Evolutionary conservation across 2,329 filamentous ascomycete genomes (phyloP), one percentile per base, ranked within the genome.

Genomic region (Metarhizium robertsii): DNA sequence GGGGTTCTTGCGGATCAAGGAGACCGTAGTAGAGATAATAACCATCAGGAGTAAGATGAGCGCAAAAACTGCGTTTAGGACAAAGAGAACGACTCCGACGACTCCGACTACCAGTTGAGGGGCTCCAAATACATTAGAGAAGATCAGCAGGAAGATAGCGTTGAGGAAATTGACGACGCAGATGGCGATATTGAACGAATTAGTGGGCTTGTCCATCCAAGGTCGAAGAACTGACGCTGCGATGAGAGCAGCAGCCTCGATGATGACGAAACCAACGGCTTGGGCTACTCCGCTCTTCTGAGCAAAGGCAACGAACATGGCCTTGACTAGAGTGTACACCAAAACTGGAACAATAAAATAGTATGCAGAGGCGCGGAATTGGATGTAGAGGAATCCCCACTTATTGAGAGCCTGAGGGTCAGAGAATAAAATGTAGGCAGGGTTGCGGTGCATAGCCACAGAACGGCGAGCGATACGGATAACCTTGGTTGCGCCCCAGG

Each of bases 161-260:
- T 94, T 95, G 65, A 96, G 70, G 71, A 96, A 95, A 77, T 96
- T 96, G 72, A 96, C 79, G 49, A 84, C 87, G 59, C 85, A 87
- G 65, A 96, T 96, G 58, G 90, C 83, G 66, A 97, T 96, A 75
- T 96, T 96, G 80, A 96, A 95, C 50, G 86, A 86, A 72, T 96
- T 97, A 59, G 90, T 96, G 75, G 92, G 92, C 83, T 96, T 96
- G 79, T 96, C 92, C 92, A 97, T 97, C 87, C 90, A 97, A 18
- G 92, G 92, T 58, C 90, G 86, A 62, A 96, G 75, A 54, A 95
- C 86, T 58, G 85, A 87, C 55, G 90, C 85, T 25, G 75, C 84
- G 63, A 96, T 87, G 55, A 97, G 79, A 63, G 88, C 86, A 53
- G 73, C 82, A 2, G 86, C 86, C 71, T 97, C 92, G 55, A 96